Percentiles rank a stretch among this genome's conserved stretches.
Evolutionary conservation across 495 filamentous ascomycete genomes (phyloP).

Genomic region (Neurospora sp.): DNA sequence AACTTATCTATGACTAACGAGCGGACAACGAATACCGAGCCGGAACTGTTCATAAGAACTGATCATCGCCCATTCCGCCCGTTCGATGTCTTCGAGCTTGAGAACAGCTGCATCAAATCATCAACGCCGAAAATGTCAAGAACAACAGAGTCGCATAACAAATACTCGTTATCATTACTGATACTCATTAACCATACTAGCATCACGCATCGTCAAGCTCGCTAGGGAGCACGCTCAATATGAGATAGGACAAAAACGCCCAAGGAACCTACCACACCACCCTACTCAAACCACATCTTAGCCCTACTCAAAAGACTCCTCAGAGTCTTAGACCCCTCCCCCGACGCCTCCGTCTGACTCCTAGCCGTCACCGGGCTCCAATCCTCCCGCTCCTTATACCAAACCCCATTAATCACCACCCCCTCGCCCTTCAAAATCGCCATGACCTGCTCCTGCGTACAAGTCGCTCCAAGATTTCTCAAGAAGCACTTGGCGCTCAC

Average conservation of each 20-base stretch:
- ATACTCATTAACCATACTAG: background rate
- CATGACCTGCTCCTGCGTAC: conserved; percentile 35
- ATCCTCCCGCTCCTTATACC: conserved; percentile 39
- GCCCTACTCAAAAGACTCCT: conserved; percentile 3
- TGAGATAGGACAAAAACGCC: background rate
- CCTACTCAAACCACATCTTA: background rate
- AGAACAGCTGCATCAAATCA: background rate
- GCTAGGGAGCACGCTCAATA: background rate
- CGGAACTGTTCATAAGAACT: background rate
- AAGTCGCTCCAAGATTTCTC: conserved; percentile 39
- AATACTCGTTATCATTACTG: background rate
- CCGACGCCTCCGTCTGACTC: conserved; percentile 19
- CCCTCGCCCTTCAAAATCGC: conserved; percentile 36
- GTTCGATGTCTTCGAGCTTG: background rate
- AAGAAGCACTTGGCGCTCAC: conserved; percentile 48
- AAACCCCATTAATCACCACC: conserved; percentile 39
- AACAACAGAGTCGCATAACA: background rate
- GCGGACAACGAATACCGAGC: background rate
- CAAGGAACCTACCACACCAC: background rate
- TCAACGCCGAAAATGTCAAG: background rate
- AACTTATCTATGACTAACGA: background rate
- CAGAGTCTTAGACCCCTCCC: conserved; percentile 15
- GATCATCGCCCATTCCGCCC: background rate
- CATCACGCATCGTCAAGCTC: background rate
- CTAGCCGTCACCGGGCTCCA: conserved; percentile 26